Base-by-base conservation (phyloP, 2,329 filamentous ascomycete genomes). In the Ophiostoma sp. region DNA sequence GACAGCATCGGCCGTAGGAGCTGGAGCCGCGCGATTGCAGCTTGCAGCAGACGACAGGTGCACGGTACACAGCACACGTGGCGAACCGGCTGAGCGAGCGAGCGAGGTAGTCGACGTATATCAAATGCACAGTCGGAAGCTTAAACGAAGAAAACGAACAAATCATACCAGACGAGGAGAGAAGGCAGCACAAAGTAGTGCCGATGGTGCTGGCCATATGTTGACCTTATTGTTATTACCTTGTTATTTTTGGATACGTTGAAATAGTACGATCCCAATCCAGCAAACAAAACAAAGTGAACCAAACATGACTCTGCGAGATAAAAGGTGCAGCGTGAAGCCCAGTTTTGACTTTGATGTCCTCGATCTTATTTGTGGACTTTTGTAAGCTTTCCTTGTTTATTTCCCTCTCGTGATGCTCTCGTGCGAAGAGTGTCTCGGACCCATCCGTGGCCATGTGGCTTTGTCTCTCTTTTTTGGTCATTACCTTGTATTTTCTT, bases 361-460 rank as follows among this genome's bases (percentile, higher is more conserved):
- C n/a, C 50, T 33, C 39, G 39, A 15, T 15, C 31, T 19, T 36
- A 36, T 33, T 31, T 17, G 57, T 61, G 57, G 57, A 61, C 17
- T 61, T 31, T 22, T 55, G 17, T 25, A 1, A 6, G n/a, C 15
- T 52, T 55, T 5, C 7, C 3, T 8, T 25, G 2, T 15, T 1
- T 19, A 15, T 45, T 11, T 2, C 9, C 2, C 8, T 12, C 42
- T 48, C 42, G 42, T 17, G 42, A 8, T 61, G 31, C 42, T 66
- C 45, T 71, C 71, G 50, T 72, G 61, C 71, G 71, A 63, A 72
- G 71, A 17, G 45, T 59, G 71, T 72, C 71, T 72, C 63, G 52
- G 33, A 17, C 45, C 19, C 36, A 64, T 57, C 22, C 48, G 45
- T 22, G 66, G 71, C 71, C 71, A 72, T 71, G 61, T 61, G 69